Conservation (phyloP, 2,329 filamentous ascomycete species). For the Fusarium hostae region DNA sequence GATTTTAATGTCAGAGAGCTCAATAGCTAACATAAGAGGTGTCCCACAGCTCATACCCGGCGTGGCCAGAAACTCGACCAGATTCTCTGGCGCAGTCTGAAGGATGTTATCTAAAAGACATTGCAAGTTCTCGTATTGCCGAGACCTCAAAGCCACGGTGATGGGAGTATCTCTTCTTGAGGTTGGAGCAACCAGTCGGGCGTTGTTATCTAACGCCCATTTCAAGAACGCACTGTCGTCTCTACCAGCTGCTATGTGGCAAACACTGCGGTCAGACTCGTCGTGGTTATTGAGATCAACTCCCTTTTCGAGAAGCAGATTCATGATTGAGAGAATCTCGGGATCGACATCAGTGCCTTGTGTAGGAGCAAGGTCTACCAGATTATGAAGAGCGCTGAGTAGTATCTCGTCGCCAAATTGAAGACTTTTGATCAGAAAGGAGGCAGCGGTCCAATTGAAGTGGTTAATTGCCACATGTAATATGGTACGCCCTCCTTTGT, state of each 20-base stretch:
- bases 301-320: fast-evolving
- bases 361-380: fast-evolving
- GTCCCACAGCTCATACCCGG: not conserved
- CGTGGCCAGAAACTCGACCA: not conserved
- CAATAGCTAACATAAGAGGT: not conserved
- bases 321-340: not conserved
- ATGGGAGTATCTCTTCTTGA: not conserved
- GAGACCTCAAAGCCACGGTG: not conserved
- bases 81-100: not conserved
- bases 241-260: fast-evolving
- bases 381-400: fast-evolving
- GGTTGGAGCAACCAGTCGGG: fast-evolving
- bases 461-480: not conserved
- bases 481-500: fast-evolving
- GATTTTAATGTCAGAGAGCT: fast-evolving
- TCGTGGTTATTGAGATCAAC: fast-evolving
- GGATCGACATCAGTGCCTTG: fast-evolving
- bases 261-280: fast-evolving
- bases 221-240: not conserved
- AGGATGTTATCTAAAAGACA: fast-evolving
- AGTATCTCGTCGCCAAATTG: fast-evolving
- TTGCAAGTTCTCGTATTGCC: not conserved
- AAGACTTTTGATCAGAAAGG: fast-evolving
- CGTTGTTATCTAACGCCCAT: not conserved
- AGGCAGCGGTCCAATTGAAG: not conserved